A percentile compares a stretch with the other conserved stretches of the same genome.
Evolutionary conservation across 2,329 filamentous ascomycete species (phyloP).

Genomic region (Colletotrichum lindemuthianum): DNA sequence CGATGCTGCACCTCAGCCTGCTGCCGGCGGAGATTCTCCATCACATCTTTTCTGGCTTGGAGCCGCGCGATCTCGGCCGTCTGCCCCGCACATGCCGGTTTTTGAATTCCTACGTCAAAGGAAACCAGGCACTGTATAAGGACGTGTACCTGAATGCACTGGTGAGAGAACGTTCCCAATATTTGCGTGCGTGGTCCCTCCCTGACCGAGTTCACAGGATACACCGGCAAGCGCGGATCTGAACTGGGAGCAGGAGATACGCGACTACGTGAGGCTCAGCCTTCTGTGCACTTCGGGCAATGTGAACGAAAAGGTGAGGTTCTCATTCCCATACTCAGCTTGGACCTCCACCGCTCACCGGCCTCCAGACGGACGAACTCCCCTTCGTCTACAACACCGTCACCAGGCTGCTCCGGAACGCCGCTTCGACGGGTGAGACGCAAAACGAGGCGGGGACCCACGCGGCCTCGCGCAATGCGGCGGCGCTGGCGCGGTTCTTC

Average conservation of each 20-base stretch:
- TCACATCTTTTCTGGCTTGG: slow-evolving; percentile 65
- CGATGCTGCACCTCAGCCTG: slow-evolving; percentile 27
- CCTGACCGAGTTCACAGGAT: slow-evolving; percentile 41
- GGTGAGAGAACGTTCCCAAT: slow-evolving; percentile 50
- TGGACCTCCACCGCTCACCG: not conserved
- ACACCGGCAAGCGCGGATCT: slow-evolving; percentile 46
- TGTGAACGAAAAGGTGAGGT: slow-evolving; percentile 52
- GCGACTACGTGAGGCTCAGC: slow-evolving; percentile 55
- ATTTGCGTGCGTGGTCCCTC: not conserved
- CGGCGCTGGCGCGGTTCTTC: slow-evolving; percentile 57
- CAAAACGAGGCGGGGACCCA: slow-evolving; percentile 48
- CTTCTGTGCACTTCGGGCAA: slow-evolving; percentile 50
- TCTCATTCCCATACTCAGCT: not conserved
- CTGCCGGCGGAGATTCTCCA: slow-evolving; percentile 73
- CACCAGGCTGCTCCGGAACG: slow-evolving; percentile 56
- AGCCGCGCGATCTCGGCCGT: slow-evolving; percentile 64
- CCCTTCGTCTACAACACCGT: slow-evolving; percentile 59
- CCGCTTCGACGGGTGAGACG: slow-evolving; percentile 47
- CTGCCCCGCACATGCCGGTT: slow-evolving; percentile 62
- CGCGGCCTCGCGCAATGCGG: slow-evolving; percentile 57
- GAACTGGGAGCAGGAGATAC: slow-evolving; percentile 56
- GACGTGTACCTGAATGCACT: slow-evolving; percentile 68
- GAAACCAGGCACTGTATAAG: slow-evolving; percentile 69
- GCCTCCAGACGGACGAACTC: slow-evolving; percentile 52
- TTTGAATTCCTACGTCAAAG: slow-evolving; percentile 64